phyloP scores from a whole-genome alignment of 176 grass and related monocot species.

The Elymus sibiricus region DNA sequence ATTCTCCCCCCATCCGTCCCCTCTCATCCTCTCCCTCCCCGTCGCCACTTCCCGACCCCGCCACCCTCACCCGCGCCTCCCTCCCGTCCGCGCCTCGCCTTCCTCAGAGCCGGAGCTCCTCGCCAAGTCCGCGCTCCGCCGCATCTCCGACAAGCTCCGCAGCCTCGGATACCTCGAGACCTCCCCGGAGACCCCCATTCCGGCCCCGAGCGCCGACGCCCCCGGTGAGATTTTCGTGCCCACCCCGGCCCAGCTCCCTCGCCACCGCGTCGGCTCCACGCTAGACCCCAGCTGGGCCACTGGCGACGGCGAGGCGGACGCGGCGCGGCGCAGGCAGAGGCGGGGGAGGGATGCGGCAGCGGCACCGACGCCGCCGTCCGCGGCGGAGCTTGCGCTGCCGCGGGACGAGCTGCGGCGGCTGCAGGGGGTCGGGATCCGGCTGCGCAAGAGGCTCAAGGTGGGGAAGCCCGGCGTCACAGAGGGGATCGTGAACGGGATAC shows the following conservation, averaged over 20 bases:
- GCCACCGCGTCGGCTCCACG: constrained; percentile 62
- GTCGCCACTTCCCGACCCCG: neutral
- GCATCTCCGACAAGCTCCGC: constrained; percentile 92
- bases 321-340: neutral
- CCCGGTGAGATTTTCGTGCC: constrained; percentile 85
- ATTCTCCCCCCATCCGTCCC: constrained; percentile 32
- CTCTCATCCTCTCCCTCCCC: constrained; percentile 16
- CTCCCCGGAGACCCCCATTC: neutral
- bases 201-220: neutral
- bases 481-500: constrained; percentile 85
- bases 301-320: constrained; percentile 22
- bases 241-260: constrained; percentile 52
- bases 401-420: constrained; percentile 58
- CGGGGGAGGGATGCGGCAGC: constrained; percentile 27
- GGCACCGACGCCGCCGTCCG: constrained; percentile 29
- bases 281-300: constrained; percentile 80
- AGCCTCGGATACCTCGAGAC: constrained; percentile 67
- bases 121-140: constrained; percentile 62
- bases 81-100: constrained; percentile 20
- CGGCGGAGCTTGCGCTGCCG: constrained; percentile 73
- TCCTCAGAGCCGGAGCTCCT: constrained; percentile 38
- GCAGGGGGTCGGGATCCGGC: constrained; percentile 51
- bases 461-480: constrained; percentile 84
- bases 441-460: constrained; percentile 54
- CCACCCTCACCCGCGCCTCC: neutral